Base-by-base conservation (phyloP, 2,329 filamentous ascomycete genomes). In the Helminthosporium solani region DNA sequence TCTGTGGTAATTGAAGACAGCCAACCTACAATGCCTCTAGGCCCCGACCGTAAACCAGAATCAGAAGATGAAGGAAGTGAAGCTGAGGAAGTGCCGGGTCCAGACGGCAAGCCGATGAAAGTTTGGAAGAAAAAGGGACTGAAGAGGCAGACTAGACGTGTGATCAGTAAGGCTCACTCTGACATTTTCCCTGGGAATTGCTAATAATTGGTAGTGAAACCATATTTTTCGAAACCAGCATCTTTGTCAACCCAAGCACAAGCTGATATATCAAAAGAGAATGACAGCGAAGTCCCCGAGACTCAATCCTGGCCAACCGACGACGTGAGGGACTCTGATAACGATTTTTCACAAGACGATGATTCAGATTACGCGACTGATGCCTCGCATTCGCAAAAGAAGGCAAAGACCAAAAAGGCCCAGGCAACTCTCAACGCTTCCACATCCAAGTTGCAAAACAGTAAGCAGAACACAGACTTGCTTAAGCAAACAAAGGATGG, bases 121-220 rank as follows among this genome's bases (percentile, higher is more conserved):
- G 70, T 81, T 1, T 92, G 80, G 75, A 92, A 91, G 77, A 94
- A 94, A 79, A 88, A 88, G 74, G 88, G 87, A 0, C 80, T 88
- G 65, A 94, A 94, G 75, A 78, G 88, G 50, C 89, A 87, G 44
- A 92, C 88, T 2, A 77, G 84, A 51, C 75, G 78, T 38, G 77
- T 81, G 44, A 90, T 84, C 49, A 88, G 66, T 67, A 38, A 23
- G 35, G 25, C 5, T 15, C 2, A 9, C 34, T 11, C 16, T 9
- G 9, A 5, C 23, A 52, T 54, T 58, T 53, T 39, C 18, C 23
- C 35, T 3, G n/a, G 19, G 25, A 30, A 27, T 36, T 40, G n/a
- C 60, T 68, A 57, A 70, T 44, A 19, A n/a, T 30, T 23, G 16
- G 9, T 47, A 72, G 70, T 74, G 66, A 68, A 69, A 25, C 72